These are phyloP conservation scores for Pyrus pyrifolia DNA, from an alignment of 306 rosid genomes.

Conservation along the genomic window DNA sequence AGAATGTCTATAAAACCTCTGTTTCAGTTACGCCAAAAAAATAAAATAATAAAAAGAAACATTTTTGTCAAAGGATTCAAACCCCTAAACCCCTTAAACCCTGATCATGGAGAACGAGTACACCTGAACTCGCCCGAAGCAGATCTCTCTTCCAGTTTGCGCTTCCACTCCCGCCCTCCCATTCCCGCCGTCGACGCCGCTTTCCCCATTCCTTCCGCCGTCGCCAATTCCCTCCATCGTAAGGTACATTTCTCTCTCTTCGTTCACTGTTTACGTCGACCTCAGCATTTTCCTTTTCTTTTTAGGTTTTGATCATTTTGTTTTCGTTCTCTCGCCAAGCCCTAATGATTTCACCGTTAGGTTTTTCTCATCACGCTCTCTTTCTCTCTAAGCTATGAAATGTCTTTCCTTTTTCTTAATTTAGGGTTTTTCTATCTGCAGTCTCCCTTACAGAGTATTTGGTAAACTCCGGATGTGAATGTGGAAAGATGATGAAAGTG, in stretches of 20 bases:
- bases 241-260: neutral
- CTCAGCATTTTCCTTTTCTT: neutral
- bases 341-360: neutral
- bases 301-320: neutral
- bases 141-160: neutral
- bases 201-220: neutral
- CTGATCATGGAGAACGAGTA: neutral
- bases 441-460: neutral
- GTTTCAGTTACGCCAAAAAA: too few species aligned
- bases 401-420: neutral
- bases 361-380: neutral
- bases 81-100: neutral
- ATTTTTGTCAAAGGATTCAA: neutral
- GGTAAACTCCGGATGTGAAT: neutral
- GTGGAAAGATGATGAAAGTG: neutral
- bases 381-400: neutral
- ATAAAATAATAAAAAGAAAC: too few species aligned
- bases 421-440: neutral
- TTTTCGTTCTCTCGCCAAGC: neutral
- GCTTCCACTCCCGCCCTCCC: neutral
- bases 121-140: neutral
- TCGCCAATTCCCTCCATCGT: neutral
- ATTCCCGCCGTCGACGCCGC: neutral
- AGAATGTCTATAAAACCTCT: neutral
- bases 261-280: neutral